Evolutionary conservation across 2,329 filamentous ascomycete species (phyloP).

Genomic region (Pyrenochaeta sp.): DNA sequence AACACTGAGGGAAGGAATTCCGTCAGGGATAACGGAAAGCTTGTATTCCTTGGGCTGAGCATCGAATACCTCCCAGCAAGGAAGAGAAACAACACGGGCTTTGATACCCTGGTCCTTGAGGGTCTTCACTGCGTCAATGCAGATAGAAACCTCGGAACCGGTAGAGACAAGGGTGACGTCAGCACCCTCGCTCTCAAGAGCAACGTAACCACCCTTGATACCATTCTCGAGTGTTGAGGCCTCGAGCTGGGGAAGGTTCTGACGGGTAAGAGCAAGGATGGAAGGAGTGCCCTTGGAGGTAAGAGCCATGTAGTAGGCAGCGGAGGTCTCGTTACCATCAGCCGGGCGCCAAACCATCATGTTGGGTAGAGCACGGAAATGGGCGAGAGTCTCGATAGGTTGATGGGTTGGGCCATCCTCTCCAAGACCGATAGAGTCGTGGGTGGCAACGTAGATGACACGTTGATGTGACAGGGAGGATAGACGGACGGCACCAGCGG

Average conservation of each 20-base stretch:
- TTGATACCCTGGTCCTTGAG: constrained; percentile 86
- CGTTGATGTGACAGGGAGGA: constrained; percentile 91
- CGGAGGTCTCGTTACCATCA: constrained; percentile 97
- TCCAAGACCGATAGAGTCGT: constrained; percentile 98
- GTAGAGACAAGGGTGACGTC: constrained; percentile 91
- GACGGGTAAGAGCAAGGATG: constrained; percentile 93
- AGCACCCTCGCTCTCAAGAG: constrained; percentile 83
- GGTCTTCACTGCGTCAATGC: constrained; percentile 89
- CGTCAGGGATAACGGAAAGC: constrained; percentile 89
- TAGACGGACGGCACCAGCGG: constrained; percentile 91
- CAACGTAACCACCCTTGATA: constrained; percentile 94
- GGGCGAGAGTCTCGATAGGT: constrained; percentile 96
- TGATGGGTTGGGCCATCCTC: constrained; percentile 99
- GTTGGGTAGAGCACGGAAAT: constrained; percentile 99
- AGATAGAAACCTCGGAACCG: constrained; percentile 94
- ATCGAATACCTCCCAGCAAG: constrained; percentile 97
- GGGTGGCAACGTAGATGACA: constrained; percentile 93
- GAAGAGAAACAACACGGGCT: constrained; percentile 92
- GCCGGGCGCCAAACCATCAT: constrained; percentile 99
- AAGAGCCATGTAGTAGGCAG: constrained; percentile 94
- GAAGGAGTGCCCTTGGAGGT: constrained; percentile 89
- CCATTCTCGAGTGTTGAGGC: constrained; percentile 87
- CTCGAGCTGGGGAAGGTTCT: constrained; percentile 98
- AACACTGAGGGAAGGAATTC: constrained; percentile 89
- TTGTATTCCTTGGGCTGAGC: constrained; percentile 93